phyloP scores from a whole-genome alignment of 805 yeast genomes.

The Candida fluviatilis region DNA sequence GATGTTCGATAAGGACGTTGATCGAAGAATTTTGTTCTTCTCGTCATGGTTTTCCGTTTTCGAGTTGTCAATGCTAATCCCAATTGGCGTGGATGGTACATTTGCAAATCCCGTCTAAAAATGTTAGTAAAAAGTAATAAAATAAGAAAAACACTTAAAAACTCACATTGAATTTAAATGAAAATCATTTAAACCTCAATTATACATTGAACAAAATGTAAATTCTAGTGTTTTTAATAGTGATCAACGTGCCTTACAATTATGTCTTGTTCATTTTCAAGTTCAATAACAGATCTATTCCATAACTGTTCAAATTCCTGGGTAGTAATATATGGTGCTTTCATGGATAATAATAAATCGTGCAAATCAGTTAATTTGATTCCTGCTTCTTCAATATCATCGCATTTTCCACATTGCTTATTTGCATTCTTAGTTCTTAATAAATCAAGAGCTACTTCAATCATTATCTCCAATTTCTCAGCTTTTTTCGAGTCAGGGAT shows the following conservation, averaged over 20 bases:
- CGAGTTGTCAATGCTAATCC: slow-evolving; percentile 34
- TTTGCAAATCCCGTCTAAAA: slow-evolving; percentile 12
- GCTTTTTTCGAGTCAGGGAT: slow-evolving; percentile 70
- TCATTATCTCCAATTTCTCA: slow-evolving; percentile 61
- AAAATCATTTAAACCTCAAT: neutral
- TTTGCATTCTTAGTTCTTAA: slow-evolving; percentile 68
- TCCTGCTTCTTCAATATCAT: slow-evolving; percentile 47
- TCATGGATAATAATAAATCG: slow-evolving; percentile 44
- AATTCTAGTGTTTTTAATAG: neutral
- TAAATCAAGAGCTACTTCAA: slow-evolving; percentile 60
- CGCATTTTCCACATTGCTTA: slow-evolving; percentile 48
- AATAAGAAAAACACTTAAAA: slow-evolving; percentile 1
- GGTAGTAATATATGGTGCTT: slow-evolving; percentile 45
- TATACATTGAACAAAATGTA: neutral
- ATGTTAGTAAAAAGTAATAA: slow-evolving; percentile 21
- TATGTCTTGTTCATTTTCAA: slow-evolving; percentile 64
- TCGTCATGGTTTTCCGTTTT: slow-evolving; percentile 27
- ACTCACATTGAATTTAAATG: neutral
- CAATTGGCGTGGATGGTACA: slow-evolving; percentile 12
- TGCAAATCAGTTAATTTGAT: slow-evolving; percentile 47
- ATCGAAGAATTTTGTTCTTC: slow-evolving; percentile 59
- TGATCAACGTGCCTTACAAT: slow-evolving; percentile 71
- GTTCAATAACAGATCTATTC: slow-evolving; percentile 56
- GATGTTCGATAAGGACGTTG: slow-evolving; percentile 65
- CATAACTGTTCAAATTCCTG: slow-evolving; percentile 76